phyloP scores from a whole-genome alignment of 2,329 filamentous ascomycete genomes.

The Phialemonium atrogriseum region DNA sequence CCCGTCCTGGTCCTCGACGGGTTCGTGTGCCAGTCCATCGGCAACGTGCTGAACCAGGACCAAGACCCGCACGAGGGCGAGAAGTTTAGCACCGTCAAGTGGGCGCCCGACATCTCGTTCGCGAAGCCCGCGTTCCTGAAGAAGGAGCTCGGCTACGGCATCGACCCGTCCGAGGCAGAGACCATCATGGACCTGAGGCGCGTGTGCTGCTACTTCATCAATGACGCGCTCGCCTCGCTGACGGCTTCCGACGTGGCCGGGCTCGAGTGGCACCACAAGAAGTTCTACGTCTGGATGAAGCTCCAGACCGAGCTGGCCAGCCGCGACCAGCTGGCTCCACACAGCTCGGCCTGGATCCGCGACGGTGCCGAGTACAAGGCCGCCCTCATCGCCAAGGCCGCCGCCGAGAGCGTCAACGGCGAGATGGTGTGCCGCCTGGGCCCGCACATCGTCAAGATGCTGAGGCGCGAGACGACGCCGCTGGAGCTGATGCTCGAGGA shows the following conservation, averaged over 20 bases:
- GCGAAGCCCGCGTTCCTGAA: slow-evolving; percentile 9
- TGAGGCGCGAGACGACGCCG: slow-evolving; percentile 20
- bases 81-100: slow-evolving; percentile 10
- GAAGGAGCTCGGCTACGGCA: slow-evolving; percentile 1
- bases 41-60: slow-evolving; percentile 3
- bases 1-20: slow-evolving; percentile 11
- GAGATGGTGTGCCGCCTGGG: slow-evolving; percentile 20
- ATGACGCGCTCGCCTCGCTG: slow-evolving; percentile 10
- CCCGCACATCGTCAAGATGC: slow-evolving; percentile 20
- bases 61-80: slow-evolving; percentile 6
- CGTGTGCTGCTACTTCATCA: slow-evolving; percentile 9
- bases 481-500: slow-evolving; percentile 26
- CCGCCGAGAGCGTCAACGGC: slow-evolving; percentile 15
- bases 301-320: slow-evolving; percentile 12
- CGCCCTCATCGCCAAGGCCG: slow-evolving; percentile 9
- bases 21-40: slow-evolving; percentile 14
- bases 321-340: slow-evolving; percentile 8
- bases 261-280: slow-evolving; percentile 12
- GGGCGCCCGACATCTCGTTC: slow-evolving; percentile 13
- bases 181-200: slow-evolving; percentile 3
- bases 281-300: slow-evolving; percentile 16
- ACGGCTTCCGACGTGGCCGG: slow-evolving; percentile 7
- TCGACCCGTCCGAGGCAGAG: background rate
- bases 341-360: slow-evolving; percentile 9
- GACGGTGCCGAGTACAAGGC: slow-evolving; percentile 4